Percentiles rank a stretch among this genome's conserved stretches.
phyloP scores from a whole-genome alignment of 495 filamentous ascomycete genomes.

The Astrothelium macrocarpum region DNA sequence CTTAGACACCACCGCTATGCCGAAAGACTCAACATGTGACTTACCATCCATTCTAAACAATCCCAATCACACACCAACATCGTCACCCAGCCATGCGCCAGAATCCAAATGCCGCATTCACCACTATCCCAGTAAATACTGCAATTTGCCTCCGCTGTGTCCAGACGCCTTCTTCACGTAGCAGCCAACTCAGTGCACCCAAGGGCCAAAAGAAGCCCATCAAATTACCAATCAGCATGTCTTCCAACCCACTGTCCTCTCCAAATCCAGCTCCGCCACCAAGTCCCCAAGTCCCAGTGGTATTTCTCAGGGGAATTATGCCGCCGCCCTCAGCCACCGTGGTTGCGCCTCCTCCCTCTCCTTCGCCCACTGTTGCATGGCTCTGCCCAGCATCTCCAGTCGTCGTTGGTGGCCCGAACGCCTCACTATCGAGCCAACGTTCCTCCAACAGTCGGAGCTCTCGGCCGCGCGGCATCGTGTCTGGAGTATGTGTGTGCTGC shows the following conservation, averaged over 20 bases:
- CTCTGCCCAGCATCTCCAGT: slow-evolving; percentile 19
- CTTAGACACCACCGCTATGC: too few species aligned
- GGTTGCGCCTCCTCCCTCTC: slow-evolving; percentile 22
- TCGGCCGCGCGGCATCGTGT: slow-evolving; percentile 65
- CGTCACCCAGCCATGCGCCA: slow-evolving; percentile 10
- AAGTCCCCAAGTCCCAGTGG: slow-evolving; percentile 21
- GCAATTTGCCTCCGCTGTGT: slow-evolving; percentile 71
- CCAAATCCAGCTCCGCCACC: slow-evolving; percentile 23
- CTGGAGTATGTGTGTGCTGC: slow-evolving; percentile 64
- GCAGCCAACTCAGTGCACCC: slow-evolving; percentile 71
- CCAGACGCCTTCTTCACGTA: slow-evolving; percentile 84
- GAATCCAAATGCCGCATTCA: slow-evolving; percentile 62
- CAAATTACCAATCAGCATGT: slow-evolving; percentile 77
- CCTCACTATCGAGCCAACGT: slow-evolving; percentile 78
- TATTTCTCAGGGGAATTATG: slow-evolving; percentile 24
- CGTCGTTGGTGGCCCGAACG: slow-evolving; percentile 11
- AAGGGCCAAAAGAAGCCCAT: slow-evolving; percentile 94
- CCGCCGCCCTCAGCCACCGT: slow-evolving; percentile 22
- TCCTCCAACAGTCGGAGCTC: slow-evolving; percentile 66
- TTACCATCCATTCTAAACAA: too few species aligned
- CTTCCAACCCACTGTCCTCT: slow-evolving; percentile 60
- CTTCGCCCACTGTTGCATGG: slow-evolving; percentile 24
- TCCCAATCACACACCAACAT: too few species aligned
- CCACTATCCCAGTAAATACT: slow-evolving; percentile 67
- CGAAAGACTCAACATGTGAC: too few species aligned